Evolutionary conservation across 768 basidiomycete genomes (phyloP).

Genomic region (Pisolithus albus): DNA sequence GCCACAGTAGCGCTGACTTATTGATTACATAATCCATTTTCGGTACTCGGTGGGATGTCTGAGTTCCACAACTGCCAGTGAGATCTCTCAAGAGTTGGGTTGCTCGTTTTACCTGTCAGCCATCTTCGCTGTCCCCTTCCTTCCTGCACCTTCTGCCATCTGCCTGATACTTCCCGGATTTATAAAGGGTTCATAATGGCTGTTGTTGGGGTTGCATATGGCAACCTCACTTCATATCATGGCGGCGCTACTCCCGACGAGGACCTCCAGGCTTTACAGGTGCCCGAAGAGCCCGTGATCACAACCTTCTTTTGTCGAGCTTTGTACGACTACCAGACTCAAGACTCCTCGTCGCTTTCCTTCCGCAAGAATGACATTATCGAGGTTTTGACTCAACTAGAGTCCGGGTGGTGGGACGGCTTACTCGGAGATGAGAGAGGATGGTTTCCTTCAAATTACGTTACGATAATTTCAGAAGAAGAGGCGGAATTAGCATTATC

Average conservation of each 20-base stretch:
- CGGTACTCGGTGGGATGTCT: constrained; percentile 1
- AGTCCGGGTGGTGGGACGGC: constrained; percentile 99
- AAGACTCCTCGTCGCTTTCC: constrained; percentile 82
- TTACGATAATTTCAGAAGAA: constrained; percentile 67
- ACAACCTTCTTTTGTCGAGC: constrained; percentile 84
- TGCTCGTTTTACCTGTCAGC: constrained; percentile 7
- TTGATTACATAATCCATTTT: too few species aligned
- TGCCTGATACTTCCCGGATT: not conserved
- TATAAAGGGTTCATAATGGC: constrained; percentile 17
- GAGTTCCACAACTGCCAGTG: constrained; percentile 6
- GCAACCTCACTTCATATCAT: constrained; percentile 11
- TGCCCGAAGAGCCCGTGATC: constrained; percentile 52
- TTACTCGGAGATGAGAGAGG: constrained; percentile 83
- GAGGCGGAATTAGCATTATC: constrained; percentile 67
- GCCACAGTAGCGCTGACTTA: too few species aligned
- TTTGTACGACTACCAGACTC: constrained; percentile 84
- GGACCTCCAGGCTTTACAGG: constrained; percentile 6
- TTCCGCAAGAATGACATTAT: constrained; percentile 87
- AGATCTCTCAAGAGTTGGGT: constrained; percentile 6
- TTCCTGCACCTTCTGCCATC: constrained; percentile 4
- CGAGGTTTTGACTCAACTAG: constrained; percentile 85
- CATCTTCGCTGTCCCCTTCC: constrained; percentile 9
- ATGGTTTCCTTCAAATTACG: constrained; percentile 98
- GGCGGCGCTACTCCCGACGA: constrained; percentile 21
- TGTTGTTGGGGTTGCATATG: constrained; percentile 19